phyloP scores from a whole-genome alignment of 1,284 basidiomycete genomes.

The Microbotryum silenes-acaulis region DNA sequence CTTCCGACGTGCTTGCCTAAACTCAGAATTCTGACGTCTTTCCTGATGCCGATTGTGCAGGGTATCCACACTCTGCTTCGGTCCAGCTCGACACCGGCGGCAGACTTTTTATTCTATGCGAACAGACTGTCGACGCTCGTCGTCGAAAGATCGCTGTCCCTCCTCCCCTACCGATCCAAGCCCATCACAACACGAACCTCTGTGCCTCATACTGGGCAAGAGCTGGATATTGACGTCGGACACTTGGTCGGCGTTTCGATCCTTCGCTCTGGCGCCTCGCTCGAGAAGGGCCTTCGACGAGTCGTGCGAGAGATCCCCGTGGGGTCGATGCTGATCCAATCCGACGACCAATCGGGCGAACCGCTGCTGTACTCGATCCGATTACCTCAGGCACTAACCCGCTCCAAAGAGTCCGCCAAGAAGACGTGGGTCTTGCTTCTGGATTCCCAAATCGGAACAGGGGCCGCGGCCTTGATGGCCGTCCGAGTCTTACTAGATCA shows the following conservation, averaged over 20 bases:
- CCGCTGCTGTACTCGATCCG: constrained; percentile 75
- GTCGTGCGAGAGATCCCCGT: constrained; percentile 81
- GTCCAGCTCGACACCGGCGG: constrained; percentile 51
- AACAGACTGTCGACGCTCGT: constrained; percentile 78
- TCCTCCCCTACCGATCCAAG: constrained; percentile 63
- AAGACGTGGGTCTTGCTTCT: constrained; percentile 80
- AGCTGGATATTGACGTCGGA: constrained; percentile 51
- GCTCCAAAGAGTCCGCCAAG: constrained; percentile 52
- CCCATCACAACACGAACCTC: constrained; percentile 62
- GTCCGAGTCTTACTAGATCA: constrained; percentile 93
- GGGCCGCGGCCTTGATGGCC: constrained; percentile 90
- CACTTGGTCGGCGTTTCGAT: constrained; percentile 75
- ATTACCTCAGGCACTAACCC: constrained; percentile 64
- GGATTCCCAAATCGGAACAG: constrained; percentile 93
- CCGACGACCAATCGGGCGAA: constrained; percentile 74
- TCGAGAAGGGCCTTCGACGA: constrained; percentile 80
- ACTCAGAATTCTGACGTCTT: not conserved
- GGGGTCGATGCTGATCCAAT: constrained; percentile 81
- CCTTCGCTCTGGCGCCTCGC: constrained; percentile 76
- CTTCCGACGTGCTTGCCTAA: not conserved
- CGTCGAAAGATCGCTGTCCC: constrained; percentile 73
- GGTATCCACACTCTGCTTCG: constrained; percentile 51
- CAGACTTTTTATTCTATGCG: constrained; percentile 82
- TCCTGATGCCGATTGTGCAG: constrained; percentile 42
- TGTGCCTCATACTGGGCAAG: constrained; percentile 54